Conservation (phyloP, 2,329 filamentous ascomycete genomes). For the Zymoseptoria brevis region DNA sequence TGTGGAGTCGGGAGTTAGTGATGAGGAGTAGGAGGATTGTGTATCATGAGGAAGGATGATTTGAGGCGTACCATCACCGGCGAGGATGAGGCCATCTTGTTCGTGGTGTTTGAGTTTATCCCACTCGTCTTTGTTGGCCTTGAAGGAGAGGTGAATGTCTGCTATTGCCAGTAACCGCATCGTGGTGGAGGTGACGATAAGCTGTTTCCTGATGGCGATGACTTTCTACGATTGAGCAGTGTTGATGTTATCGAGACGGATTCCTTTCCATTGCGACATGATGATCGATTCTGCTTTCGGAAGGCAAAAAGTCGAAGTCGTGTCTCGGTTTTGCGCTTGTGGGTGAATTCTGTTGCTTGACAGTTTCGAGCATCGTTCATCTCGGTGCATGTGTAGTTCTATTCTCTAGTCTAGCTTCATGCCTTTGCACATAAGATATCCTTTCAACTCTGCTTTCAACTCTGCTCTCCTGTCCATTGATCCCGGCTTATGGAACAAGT, state of each 20-base stretch:
- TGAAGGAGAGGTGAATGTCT: conserved; percentile 42
- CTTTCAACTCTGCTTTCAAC: too few species aligned
- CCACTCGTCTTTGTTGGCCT: conserved; percentile 38
- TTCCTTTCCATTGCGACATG: neutral
- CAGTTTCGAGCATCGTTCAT: too few species aligned
- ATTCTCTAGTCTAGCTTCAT: too few species aligned
- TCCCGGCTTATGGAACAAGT: neutral
- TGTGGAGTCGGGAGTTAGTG: conserved; percentile 15
- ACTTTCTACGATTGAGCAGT: neutral
- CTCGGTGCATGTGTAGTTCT: too few species aligned
- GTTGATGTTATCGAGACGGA: neutral
- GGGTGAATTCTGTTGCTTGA: too few species aligned
- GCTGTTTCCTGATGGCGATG: neutral
- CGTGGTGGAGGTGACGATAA: conserved; percentile 1
- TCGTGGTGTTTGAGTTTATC: conserved; percentile 33
- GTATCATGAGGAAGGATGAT: too few species aligned
- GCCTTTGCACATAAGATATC: too few species aligned
- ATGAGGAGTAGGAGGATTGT: neutral
- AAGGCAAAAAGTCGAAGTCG: too few species aligned
- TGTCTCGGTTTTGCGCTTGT: too few species aligned
- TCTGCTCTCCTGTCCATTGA: neutral
- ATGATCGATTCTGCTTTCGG: neutral
- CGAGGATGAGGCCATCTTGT: conserved; percentile 40
- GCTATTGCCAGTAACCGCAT: conserved; percentile 37
- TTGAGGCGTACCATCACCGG: conserved; percentile 32